Evolutionary conservation across 2,329 filamentous ascomycete species (phyloP).

Genomic region (Diplodia sapinea): DNA sequence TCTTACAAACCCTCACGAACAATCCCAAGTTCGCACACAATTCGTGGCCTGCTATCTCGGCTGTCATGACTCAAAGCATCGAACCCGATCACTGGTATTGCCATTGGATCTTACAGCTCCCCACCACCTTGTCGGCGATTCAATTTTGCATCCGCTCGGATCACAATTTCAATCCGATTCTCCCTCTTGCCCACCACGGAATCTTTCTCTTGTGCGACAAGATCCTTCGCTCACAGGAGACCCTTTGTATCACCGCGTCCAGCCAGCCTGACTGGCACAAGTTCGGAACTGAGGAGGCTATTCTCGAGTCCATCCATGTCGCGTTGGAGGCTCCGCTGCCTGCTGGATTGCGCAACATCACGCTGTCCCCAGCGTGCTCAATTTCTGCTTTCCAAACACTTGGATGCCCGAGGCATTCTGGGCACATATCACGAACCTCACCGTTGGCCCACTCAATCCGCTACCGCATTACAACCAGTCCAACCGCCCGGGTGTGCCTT

Average conservation of each 20-base stretch:
- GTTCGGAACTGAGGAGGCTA: neutral
- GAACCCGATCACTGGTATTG: neutral
- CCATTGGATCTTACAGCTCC: neutral
- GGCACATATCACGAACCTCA: neutral
- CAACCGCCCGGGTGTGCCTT: neutral
- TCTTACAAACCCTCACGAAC: no score
- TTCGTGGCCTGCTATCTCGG: no score
- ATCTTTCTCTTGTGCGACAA: neutral
- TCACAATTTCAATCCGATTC: neutral
- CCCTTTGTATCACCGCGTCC: neutral
- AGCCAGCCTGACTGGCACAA: constrained; percentile 10
- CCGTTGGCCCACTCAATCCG: constrained; percentile 20
- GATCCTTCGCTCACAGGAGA: neutral
- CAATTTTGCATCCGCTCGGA: neutral
- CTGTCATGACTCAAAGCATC: no score
- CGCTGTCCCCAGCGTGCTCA: constrained; percentile 13
- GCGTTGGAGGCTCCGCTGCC: constrained; percentile 10
- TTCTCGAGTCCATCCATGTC: constrained; percentile 17
- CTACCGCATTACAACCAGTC: neutral
- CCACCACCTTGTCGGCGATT: neutral
- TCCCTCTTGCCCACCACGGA: neutral
- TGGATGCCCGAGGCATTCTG: constrained; percentile 18
- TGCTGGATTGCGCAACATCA: neutral
- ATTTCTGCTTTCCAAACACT: neutral
- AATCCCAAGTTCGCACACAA: no score